Base-by-base conservation (phyloP, 805 yeast species). In the Metschnikowia koreensis region DNA sequence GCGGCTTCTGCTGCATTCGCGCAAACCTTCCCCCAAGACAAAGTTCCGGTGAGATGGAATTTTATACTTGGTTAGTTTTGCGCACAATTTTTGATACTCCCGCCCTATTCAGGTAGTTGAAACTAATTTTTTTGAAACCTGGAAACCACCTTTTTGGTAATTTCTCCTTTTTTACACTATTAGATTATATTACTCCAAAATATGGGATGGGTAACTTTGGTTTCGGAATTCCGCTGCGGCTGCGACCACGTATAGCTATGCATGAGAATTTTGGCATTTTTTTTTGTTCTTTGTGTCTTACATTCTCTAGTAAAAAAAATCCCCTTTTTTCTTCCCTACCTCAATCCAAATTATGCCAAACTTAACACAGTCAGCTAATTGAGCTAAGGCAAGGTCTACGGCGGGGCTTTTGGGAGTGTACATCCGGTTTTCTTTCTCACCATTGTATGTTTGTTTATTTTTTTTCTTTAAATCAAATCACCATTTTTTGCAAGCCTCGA, bases 151-250 rank as follows among this genome's bases (percentile, higher is more conserved):
- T 22, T 22, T 22, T 22, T 22, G 22, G 4, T 22, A 2, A 22
- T 22, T 22, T 4, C 4, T 22, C 22, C 2, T 22, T 22, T 22
- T 22, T 22, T 22, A 22, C 4, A 22, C 22, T 22, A 22, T 4
- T 22, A 22, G 4, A 22, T 22, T 22, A 22, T 22, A 22, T 22
- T 22, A 2, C 4, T 22, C 4, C 4, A 4, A 22, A 22, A 3
- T 22, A 22, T 22, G 22, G 22, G 22, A 22, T 22, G 22, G 22
- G 22, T 22, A 31, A 31, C 34, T 10, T 6, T 31, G 13, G 3
- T 31, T 31, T 16, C 44, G 48, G 44, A 46, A 38, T 29, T 46
- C 48, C 44, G 43, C 31, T 22, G 16, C 33, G 11, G 34, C 13
- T 16, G 42, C 44, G 38, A 46, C 26, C n/a, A 22, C n/a, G 42